A percentile compares a stretch with the other conserved stretches of the same genome.
Conservation (phyloP, 148 eudicot genomes). For the Chenopodium berlandieri region DNA sequence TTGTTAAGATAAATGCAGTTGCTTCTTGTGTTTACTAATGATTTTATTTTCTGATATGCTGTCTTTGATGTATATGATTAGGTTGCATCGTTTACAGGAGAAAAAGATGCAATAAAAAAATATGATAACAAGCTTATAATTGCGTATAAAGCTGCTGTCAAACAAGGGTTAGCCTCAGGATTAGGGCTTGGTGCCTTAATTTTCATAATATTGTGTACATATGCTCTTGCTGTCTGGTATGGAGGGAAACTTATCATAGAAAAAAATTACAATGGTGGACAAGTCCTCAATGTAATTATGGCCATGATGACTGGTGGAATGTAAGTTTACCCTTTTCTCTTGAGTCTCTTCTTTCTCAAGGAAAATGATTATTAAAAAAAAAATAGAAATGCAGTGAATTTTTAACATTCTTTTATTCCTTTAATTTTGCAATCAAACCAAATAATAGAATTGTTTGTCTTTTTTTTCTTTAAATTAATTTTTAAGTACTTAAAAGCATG, state of each 20-base stretch:
- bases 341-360: background rate
- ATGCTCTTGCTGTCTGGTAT: slow-evolving; percentile 73
- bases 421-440: background rate
- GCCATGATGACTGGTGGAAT: slow-evolving; percentile 67
- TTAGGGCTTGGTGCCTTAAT: slow-evolving; percentile 54
- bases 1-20: background rate
- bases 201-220: slow-evolving; percentile 38
- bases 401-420: background rate
- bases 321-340: slow-evolving; percentile 37
- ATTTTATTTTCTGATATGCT: background rate
- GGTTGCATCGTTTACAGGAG: slow-evolving; percentile 91
- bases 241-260: slow-evolving; percentile 60
- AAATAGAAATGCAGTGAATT: background rate
- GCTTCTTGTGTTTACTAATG: background rate
- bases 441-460: background rate
- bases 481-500: background rate
- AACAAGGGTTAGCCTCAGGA: slow-evolving; percentile 79
- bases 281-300: slow-evolving; percentile 68
- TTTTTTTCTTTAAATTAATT: background rate
- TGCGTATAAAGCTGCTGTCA: slow-evolving; percentile 50
- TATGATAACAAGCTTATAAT: slow-evolving; percentile 45
- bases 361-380: background rate
- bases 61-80: slow-evolving; percentile 12
- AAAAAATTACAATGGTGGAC: slow-evolving; percentile 70
- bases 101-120: slow-evolving; percentile 51